These are phyloP conservation scores for Chaetomium fimeti DNA, from an alignment of 495 filamentous ascomycete species.

Conservation along the genomic window DNA sequence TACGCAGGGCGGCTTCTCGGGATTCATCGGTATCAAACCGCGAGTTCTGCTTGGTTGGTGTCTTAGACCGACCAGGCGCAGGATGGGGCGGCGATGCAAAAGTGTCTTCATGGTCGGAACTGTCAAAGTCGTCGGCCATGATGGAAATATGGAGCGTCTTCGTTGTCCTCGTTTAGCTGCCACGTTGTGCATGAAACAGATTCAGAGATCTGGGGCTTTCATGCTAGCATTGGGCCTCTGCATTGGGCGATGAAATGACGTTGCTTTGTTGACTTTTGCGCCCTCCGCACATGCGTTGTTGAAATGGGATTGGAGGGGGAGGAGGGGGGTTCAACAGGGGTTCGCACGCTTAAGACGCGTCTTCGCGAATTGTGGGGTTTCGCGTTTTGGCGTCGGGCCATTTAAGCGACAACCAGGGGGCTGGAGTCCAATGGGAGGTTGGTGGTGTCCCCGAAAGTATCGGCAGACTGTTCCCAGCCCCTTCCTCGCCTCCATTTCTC, in stretches of 20 bases:
- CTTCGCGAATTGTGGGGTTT: constrained; percentile 24
- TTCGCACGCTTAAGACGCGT: constrained; percentile 15
- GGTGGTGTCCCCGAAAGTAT: constrained; percentile 22
- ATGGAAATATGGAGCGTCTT: neutral
- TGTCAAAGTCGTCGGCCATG: constrained; percentile 32
- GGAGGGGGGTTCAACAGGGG: constrained; percentile 6
- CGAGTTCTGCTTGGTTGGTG: constrained; percentile 53
- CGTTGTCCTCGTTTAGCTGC: neutral
- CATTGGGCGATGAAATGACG: constrained; percentile 21
- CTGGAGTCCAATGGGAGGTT: constrained; percentile 26
- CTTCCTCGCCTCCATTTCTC: constrained; percentile 21
- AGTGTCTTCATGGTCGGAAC: constrained; percentile 57
- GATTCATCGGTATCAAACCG: constrained; percentile 65
- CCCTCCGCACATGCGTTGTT: constrained; percentile 19
- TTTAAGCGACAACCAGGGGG: constrained; percentile 27
- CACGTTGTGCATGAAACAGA: constrained; percentile 2
- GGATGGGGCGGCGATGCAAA: constrained; percentile 62
- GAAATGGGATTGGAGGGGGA: constrained; percentile 28
- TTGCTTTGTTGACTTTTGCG: constrained; percentile 20
- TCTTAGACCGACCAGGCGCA: constrained; percentile 39
- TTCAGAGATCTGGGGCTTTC: neutral
- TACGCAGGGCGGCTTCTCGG: constrained; percentile 68
- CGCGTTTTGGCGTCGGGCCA: constrained; percentile 27
- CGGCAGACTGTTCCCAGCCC: constrained; percentile 27
- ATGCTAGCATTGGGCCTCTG: neutral